These are phyloP conservation scores for Sherardia arvensis DNA, from an alignment of 257 asterid genomes.

Conservation along the genomic window DNA sequence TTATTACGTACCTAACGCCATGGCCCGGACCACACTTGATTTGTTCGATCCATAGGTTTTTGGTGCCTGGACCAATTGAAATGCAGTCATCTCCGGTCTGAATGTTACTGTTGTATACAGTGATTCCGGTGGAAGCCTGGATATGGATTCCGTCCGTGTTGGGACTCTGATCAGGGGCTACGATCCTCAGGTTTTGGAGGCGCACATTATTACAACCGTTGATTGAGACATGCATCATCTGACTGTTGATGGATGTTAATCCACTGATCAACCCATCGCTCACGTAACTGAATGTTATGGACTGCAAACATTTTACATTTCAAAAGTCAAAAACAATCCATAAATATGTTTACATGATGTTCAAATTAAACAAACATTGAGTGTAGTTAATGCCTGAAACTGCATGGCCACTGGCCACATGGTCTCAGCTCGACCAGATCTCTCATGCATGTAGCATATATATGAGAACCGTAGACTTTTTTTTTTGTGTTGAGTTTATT, in stretches of 20 bases:
- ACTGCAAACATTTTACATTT: constrained; percentile 26
- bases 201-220: constrained; percentile 52
- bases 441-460: background rate
- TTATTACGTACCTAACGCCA: constrained; percentile 59
- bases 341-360: background rate
- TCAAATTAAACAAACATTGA: background rate
- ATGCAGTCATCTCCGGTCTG: constrained; percentile 56
- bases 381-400: background rate
- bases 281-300: constrained; percentile 49
- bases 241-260: constrained; percentile 47
- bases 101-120: constrained; percentile 23
- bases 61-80: constrained; percentile 61
- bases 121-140: constrained; percentile 39
- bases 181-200: constrained; percentile 33
- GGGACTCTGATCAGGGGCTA: constrained; percentile 48
- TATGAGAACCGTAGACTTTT: background rate
- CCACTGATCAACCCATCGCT: constrained; percentile 33
- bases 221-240: constrained; percentile 44
- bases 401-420: background rate
- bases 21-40: constrained; percentile 69
- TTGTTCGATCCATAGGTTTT: constrained; percentile 46
- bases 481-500: too few relatives aligned
- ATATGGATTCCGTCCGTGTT: constrained; percentile 64
- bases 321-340: background rate
- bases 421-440: too few relatives aligned